phyloP scores from a whole-genome alignment of 2,329 filamentous ascomycete species.

The Triangularia verruculosa region DNA sequence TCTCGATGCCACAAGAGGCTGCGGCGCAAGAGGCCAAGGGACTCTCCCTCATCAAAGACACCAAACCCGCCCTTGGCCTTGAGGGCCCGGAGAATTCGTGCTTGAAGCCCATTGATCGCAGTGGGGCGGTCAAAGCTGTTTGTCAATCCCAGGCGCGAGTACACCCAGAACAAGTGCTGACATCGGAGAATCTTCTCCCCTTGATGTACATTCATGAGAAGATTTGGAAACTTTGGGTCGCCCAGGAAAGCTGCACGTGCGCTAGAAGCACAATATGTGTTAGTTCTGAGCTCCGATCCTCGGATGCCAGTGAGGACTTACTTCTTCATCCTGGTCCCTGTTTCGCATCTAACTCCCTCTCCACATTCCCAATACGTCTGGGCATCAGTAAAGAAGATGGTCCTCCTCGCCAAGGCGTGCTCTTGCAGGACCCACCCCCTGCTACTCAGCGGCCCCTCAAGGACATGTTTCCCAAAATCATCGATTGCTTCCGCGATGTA shows the following conservation, averaged over 20 bases:
- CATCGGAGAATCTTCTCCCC: conserved; percentile 25
- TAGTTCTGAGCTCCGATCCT: not conserved
- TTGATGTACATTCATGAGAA: not conserved
- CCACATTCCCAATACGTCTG: conserved; percentile 3
- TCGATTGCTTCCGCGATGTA: not conserved
- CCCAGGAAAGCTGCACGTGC: conserved; percentile 28
- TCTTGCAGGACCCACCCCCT: conserved; percentile 1
- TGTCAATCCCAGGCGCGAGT: no score
- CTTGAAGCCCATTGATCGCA: conserved; percentile 35
- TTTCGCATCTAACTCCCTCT: not conserved
- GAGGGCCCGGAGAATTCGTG: conserved; percentile 25
- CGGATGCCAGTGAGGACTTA: no score
- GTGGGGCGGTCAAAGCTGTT: no score
- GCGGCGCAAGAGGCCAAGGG: conserved; percentile 24
- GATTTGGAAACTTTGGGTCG: conserved; percentile 30
- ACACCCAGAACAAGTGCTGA: conserved; percentile 30
- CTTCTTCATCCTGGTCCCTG: not conserved
- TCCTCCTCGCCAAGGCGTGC: not conserved
- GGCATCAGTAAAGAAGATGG: not conserved
- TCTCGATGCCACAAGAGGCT: conserved; percentile 34
- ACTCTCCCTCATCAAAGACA: conserved; percentile 29
- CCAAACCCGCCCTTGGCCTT: conserved; percentile 30
- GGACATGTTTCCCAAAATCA: not conserved
- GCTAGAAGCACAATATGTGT: not conserved
- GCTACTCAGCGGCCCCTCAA: not conserved